A percentile compares a stretch with the other conserved stretches of the same genome.
Conservation (phyloP, 2,329 filamentous ascomycete genomes). For the Exophiala sideris region DNA sequence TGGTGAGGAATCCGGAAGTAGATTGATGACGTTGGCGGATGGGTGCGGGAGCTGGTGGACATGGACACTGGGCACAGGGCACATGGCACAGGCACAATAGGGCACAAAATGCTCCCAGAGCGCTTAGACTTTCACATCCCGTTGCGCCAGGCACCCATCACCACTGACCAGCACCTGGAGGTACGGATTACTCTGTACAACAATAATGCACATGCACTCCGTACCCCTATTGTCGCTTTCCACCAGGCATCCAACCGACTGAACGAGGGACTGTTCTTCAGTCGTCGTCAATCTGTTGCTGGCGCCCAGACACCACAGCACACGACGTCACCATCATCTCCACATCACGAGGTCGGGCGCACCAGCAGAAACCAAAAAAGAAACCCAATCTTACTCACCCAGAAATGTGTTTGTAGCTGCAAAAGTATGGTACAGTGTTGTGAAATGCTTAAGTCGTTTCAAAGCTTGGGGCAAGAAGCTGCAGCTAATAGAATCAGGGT, state of each 20-base stretch:
- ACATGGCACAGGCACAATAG: not conserved
- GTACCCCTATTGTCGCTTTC: not conserved
- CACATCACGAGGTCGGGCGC: not conserved
- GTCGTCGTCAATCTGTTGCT: no score
- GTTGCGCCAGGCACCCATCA: no score
- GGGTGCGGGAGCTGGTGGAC: constrained; percentile 10
- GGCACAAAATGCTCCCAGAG: no score
- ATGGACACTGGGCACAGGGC: not conserved
- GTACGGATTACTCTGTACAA: not conserved
- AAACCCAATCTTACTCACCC: not conserved
- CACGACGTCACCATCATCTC: constrained; percentile 6
- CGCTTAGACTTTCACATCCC: no score
- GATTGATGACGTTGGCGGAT: constrained; percentile 17
- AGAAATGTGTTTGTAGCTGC: not conserved
- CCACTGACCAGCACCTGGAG: no score
- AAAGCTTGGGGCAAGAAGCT: no score
- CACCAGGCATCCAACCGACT: not conserved
- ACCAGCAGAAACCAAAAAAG: not conserved
- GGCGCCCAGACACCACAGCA: no score
- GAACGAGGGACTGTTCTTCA: not conserved
- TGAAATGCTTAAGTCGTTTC: no score
- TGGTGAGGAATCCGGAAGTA: not conserved
- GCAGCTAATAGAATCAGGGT: no score
- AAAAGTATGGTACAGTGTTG: not conserved
- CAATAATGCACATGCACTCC: not conserved